These are phyloP conservation scores for Nicotiana tomentosiformis DNA, from an alignment of 257 asterid genomes.

Conservation along the genomic window DNA sequence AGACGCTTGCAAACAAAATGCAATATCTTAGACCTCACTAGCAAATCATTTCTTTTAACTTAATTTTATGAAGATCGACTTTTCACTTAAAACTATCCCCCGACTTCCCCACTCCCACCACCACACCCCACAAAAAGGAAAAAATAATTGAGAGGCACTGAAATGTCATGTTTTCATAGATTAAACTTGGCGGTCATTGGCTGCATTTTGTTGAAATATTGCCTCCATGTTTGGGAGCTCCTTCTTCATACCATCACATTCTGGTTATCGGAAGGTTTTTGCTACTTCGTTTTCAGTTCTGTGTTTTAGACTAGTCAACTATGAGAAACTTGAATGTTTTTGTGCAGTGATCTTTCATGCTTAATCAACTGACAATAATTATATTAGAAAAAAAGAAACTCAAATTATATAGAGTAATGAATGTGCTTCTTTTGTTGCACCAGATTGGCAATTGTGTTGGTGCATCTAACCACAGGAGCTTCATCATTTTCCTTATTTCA, in stretches of 20 bases:
- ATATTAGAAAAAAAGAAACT: not conserved
- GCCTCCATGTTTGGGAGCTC: not conserved
- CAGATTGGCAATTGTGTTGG: slow-evolving; percentile 98
- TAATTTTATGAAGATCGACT: not conserved
- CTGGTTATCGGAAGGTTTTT: not conserved
- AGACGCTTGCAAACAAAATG: not conserved
- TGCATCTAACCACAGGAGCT: slow-evolving; percentile 63
- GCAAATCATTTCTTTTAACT: not conserved
- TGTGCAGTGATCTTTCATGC: not conserved
- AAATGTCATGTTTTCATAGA: too few species aligned
- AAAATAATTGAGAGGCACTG: too few species aligned
- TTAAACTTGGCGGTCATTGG: not conserved
- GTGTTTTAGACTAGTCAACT: not conserved
- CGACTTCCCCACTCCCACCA: not conserved
- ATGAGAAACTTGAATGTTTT: not conserved
- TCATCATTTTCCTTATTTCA: slow-evolving; percentile 72
- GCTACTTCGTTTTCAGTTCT: not conserved
- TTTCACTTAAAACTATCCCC: not conserved
- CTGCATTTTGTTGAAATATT: not conserved
- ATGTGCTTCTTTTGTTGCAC: not conserved
- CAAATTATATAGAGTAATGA: not conserved
- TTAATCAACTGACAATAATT: not conserved
- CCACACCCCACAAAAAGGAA: not conserved
- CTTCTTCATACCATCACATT: not conserved
- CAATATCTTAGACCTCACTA: not conserved